Conservation (phyloP, 768 basidiomycete genomes). For the Termitomyces titanicus region DNA sequence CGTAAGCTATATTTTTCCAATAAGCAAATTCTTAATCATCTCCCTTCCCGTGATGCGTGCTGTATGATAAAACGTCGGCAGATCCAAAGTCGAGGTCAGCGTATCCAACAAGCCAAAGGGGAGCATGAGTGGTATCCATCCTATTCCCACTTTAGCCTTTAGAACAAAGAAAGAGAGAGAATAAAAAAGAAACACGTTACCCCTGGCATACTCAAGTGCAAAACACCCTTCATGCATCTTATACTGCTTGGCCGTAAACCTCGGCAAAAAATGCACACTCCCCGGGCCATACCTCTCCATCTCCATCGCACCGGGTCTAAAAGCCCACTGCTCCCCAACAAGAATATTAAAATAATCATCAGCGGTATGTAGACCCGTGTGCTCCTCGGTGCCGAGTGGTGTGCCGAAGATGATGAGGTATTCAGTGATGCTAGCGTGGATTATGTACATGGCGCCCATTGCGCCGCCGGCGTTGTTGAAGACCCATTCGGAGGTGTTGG, state of each 20-base stretch:
- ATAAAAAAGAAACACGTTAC: constrained; percentile 42
- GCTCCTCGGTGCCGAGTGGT: constrained; percentile 95
- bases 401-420: constrained; percentile 97
- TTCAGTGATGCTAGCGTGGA: constrained; percentile 95
- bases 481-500: constrained; percentile 79
- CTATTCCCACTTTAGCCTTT: too few relatives aligned
- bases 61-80: constrained; percentile 79
- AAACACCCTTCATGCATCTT: constrained; percentile 97
- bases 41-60: constrained; percentile 75
- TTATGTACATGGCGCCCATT: constrained; percentile 98
- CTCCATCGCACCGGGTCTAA: constrained; percentile 71
- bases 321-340: constrained; percentile 93
- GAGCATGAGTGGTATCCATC: constrained; percentile 97
- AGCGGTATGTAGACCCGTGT: constrained; percentile 89
- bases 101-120: constrained; percentile 91
- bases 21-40: constrained; percentile 75
- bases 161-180: not conserved
- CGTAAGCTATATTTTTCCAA: constrained; percentile 81
- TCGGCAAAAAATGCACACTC: constrained; percentile 75
- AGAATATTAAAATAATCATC: constrained; percentile 99
- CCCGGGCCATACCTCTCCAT: constrained; percentile 87
- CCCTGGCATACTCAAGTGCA: constrained; percentile 92
- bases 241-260: constrained; percentile 92
- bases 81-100: constrained; percentile 85
- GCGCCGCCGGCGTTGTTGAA: constrained; percentile 98